phyloP scores from a whole-genome alignment of 768 basidiomycete species.

The Cystofilobasidium bisporidii region DNA sequence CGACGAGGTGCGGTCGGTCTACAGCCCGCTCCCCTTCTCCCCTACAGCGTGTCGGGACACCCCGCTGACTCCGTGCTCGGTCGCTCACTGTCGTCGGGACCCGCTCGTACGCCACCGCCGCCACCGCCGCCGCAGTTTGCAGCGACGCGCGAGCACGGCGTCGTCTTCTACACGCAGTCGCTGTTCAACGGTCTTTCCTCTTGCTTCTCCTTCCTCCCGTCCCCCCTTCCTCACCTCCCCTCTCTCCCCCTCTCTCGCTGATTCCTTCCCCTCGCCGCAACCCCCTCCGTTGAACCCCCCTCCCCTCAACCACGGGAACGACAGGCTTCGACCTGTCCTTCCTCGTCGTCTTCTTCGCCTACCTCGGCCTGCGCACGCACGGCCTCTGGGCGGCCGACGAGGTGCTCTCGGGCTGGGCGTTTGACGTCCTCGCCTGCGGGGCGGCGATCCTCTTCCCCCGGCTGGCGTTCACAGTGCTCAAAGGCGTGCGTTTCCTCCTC shows the following conservation, averaged over 20 bases:
- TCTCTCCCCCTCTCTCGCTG: no score
- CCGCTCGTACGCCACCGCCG: no score
- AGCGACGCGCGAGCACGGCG: conserved; percentile 18
- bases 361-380: conserved; percentile 55
- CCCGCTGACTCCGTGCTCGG: no score
- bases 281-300: no score
- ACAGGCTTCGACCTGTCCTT: conserved; percentile 21
- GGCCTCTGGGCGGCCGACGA: conserved; percentile 52
- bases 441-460: conserved; percentile 79
- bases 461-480: conserved; percentile 39
- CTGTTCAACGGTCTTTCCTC: conserved; percentile 17
- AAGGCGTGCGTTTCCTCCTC: neutral
- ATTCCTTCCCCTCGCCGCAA: no score
- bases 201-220: neutral
- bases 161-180: conserved; percentile 17
- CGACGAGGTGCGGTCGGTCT: conserved; percentile 56
- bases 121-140: no score
- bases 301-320: no score
- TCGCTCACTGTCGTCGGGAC: no score
- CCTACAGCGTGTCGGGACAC: no score
- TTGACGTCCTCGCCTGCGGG: conserved; percentile 73
- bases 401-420: conserved; percentile 50
- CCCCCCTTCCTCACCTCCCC: neutral
- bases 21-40: no score
- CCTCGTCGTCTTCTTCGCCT: conserved; percentile 63